Base-by-base conservation (phyloP, 148 eudicot species). In the Arbutus unedo region DNA sequence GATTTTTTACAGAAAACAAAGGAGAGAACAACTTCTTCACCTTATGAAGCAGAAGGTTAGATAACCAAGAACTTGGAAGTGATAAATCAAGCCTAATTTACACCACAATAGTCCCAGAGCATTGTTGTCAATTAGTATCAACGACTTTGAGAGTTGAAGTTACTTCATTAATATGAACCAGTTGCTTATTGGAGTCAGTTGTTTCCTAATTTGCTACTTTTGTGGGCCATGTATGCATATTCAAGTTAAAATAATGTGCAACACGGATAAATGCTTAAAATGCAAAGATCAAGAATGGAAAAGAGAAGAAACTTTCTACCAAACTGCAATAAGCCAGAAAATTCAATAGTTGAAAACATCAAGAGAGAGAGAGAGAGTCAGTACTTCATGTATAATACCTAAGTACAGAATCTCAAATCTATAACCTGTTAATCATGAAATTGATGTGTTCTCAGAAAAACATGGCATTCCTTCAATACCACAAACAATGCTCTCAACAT, bases 231-330 rank as follows among this genome's bases (percentile, higher is more conserved):
- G 38, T 31, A 1, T 31, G 38, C 38, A 31, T 31, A 31, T 31
- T 31, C 38, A 31, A 31, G 38, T 31, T 31, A 23, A 38, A 48
- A 23, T 14, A 23, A 51, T 21, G 47, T 23, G 45, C 21, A 64
- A 66, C 6, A 1, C 15, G 7, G 25, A 19, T 45, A 11, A 16
- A 50, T 80, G 75, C 75, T 25, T 38, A 79, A 79, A 79, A 11
- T 62, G 25, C 81, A 60, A 62, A 62, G 38, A 76, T 44, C 56
- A 62, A 54, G n/a, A 79, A 62, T n/a, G 55, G 71, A 15, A 15
- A 79, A 62, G 81, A 15, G 81, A 21, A 79, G 66, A 79, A 64
- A 55, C 66, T 48, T n/a, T 76, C 47, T 23, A 45, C 53, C 60
- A 76, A 14, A 31, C 44, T 76, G 41, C n/a, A 31, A 54, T 8